Conservation (phyloP, 352 stramenopile species). For the Pythium aphanidermatum region DNA sequence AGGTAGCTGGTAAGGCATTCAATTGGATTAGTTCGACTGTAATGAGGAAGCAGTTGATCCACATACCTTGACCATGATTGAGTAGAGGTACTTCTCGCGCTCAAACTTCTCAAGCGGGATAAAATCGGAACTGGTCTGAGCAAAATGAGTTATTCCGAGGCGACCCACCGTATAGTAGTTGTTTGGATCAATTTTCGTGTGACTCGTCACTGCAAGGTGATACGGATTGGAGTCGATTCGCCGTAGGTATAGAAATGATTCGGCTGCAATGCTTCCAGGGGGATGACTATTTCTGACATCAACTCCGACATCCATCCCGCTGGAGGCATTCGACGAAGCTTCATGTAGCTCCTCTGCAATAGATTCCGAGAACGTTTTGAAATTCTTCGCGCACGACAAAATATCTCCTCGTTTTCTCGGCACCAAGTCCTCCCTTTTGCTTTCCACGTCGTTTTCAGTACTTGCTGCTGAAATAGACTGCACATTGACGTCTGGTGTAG, state of each 20-base stretch:
- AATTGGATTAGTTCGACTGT: too few species aligned
- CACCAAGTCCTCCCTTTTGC: too few species aligned
- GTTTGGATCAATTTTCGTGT: constrained; percentile 57
- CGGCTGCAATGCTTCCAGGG: constrained; percentile 24
- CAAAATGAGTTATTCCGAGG: constrained; percentile 87
- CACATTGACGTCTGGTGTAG: too few species aligned
- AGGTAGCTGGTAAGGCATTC: constrained; percentile 34
- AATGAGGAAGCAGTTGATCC: neutral
- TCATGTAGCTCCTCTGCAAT: constrained; percentile 38
- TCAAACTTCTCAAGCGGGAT: constrained; percentile 86
- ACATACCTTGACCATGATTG: constrained; percentile 60
- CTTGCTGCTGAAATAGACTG: too few species aligned
- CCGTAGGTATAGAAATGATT: constrained; percentile 75
- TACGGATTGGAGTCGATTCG: constrained; percentile 74
- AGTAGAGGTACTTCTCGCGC: constrained; percentile 88
- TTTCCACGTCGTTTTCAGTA: neutral
- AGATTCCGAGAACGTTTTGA: constrained; percentile 58
- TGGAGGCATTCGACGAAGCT: neutral
- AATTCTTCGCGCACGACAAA: constrained; percentile 33
- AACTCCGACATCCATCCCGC: neutral
- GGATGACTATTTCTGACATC: neutral
- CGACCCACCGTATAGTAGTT: constrained; percentile 90
- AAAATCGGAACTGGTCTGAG: constrained; percentile 77
- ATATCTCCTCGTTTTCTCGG: constrained; percentile 29
- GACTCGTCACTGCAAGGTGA: constrained; percentile 55